Conservation (phyloP, 1,139 yeast species). For the Pichia sp. region DNA sequence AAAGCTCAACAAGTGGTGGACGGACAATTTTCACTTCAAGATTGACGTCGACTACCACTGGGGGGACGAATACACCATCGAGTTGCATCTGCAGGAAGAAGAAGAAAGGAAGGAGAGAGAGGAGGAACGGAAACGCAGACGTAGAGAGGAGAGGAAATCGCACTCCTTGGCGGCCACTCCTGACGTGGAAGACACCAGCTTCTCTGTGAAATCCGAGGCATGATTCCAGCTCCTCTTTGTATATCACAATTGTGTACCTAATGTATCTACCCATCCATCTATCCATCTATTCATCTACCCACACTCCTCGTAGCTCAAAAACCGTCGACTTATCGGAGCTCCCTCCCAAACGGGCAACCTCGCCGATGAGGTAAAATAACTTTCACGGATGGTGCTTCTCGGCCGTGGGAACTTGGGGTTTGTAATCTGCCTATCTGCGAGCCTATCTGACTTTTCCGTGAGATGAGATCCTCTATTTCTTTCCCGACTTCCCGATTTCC, state of each 20-base stretch:
- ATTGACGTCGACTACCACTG: conserved; percentile 27
- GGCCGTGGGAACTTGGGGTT: neutral
- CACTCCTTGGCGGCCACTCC: conserved; percentile 8
- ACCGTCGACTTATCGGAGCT: neutral
- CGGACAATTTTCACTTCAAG: conserved; percentile 25
- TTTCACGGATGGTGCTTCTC: neutral
- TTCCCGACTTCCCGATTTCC: neutral
- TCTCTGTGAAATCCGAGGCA: neutral
- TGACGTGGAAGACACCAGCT: conserved; percentile 1
- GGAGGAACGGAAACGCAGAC: conserved; percentile 17
- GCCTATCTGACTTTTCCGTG: no score
- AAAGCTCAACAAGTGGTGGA: conserved; percentile 25
- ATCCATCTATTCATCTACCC: neutral
- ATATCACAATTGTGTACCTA: neutral
- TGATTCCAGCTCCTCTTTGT: neutral
- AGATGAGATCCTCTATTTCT: neutral
- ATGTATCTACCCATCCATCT: neutral
- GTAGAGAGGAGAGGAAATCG: conserved; percentile 18
- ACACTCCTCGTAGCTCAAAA: neutral
- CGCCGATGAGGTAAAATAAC: conserved; percentile 1
- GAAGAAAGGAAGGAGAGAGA: conserved; percentile 13
- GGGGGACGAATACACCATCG: conserved; percentile 25
- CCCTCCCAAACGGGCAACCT: conserved; percentile 1
- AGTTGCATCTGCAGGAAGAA: conserved; percentile 23
- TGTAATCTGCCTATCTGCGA: neutral